phyloP scores from a whole-genome alignment of 2,329 filamentous ascomycete genomes.

The Scedosporium minutisporum region DNA sequence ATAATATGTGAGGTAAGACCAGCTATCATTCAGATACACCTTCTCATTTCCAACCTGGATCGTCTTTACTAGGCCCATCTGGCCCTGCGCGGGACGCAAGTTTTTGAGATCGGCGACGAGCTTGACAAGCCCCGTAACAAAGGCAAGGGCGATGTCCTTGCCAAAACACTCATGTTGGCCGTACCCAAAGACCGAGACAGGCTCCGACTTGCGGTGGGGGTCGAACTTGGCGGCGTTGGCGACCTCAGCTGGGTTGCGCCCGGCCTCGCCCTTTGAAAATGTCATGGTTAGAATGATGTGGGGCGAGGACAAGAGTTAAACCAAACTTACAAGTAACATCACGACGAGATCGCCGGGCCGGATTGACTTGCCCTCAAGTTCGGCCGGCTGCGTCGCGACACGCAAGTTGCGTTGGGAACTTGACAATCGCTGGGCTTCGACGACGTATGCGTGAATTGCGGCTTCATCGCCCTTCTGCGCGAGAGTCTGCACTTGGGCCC shows the following conservation, averaged over 20 bases:
- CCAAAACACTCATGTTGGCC: slow-evolving; percentile 37
- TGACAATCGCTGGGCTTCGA: slow-evolving; percentile 30
- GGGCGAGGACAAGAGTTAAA: background rate
- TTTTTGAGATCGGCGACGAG: slow-evolving; percentile 31
- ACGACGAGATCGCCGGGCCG: slow-evolving; percentile 30
- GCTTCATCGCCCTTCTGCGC: slow-evolving; percentile 24
- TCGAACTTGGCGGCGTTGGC: slow-evolving; percentile 29
- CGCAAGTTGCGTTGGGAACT: slow-evolving; percentile 29
- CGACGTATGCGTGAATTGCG: slow-evolving; percentile 25
- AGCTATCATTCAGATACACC: slow-evolving; percentile 36
- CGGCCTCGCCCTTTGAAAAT: slow-evolving; percentile 22
- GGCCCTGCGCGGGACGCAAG: slow-evolving; percentile 33
- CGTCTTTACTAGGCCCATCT: slow-evolving; percentile 35
- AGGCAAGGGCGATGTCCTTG: slow-evolving; percentile 28
- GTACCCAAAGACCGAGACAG: slow-evolving; percentile 33
- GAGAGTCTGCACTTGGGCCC: slow-evolving; percentile 30
- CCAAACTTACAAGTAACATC: slow-evolving; percentile 26
- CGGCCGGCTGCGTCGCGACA: slow-evolving; percentile 20
- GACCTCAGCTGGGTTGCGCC: slow-evolving; percentile 27
- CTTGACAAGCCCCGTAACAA: slow-evolving; percentile 31
- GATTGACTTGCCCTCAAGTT: slow-evolving; percentile 27
- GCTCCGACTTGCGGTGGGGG: slow-evolving; percentile 26
- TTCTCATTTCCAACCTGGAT: slow-evolving; percentile 28
- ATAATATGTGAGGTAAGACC: slow-evolving; percentile 34
- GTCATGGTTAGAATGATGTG: slow-evolving; percentile 11